A percentile compares a stretch with the other conserved stretches of the same genome.
These are phyloP conservation scores for Clitopilus hobsonii DNA, from an alignment of 768 basidiomycete species.

Conservation along the genomic window DNA sequence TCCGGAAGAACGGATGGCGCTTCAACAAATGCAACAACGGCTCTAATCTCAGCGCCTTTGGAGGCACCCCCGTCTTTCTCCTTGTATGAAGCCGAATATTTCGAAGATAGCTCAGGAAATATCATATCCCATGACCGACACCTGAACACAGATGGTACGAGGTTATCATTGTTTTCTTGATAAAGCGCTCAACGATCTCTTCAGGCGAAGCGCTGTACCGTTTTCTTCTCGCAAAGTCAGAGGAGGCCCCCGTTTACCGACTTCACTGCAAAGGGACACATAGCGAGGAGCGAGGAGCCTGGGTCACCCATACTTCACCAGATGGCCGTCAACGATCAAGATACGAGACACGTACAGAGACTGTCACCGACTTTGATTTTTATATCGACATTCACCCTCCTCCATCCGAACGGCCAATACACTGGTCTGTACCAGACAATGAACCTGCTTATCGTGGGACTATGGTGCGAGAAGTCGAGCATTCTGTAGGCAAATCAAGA, in stretches of 20 bases:
- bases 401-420: slow-evolving; percentile 30
- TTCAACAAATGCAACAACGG: background rate
- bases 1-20: background rate
- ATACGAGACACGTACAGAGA: slow-evolving; percentile 46
- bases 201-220: slow-evolving; percentile 66
- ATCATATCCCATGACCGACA: slow-evolving; percentile 70
- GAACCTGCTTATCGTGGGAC: slow-evolving; percentile 56
- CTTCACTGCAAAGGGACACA: slow-evolving; percentile 50
- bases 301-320: slow-evolving; percentile 25
- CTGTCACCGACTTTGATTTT: slow-evolving; percentile 61
- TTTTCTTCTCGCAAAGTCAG: slow-evolving; percentile 55
- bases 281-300: slow-evolving; percentile 38
- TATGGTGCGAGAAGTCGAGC: slow-evolving; percentile 49
- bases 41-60: background rate
- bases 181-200: slow-evolving; percentile 9
- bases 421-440: slow-evolving; percentile 55
- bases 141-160: slow-evolving; percentile 56
- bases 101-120: slow-evolving; percentile 39
- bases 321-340: slow-evolving; percentile 22
- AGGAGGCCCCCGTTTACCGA: slow-evolving; percentile 32
- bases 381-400: slow-evolving; percentile 42
- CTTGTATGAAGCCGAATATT: slow-evolving; percentile 60
- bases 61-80: slow-evolving; percentile 54
- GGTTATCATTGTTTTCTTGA: background rate
- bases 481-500: slow-evolving; percentile 24